Evolutionary conservation across 352 stramenopile species (phyloP).

Genomic region (Pythium folliculosum): DNA sequence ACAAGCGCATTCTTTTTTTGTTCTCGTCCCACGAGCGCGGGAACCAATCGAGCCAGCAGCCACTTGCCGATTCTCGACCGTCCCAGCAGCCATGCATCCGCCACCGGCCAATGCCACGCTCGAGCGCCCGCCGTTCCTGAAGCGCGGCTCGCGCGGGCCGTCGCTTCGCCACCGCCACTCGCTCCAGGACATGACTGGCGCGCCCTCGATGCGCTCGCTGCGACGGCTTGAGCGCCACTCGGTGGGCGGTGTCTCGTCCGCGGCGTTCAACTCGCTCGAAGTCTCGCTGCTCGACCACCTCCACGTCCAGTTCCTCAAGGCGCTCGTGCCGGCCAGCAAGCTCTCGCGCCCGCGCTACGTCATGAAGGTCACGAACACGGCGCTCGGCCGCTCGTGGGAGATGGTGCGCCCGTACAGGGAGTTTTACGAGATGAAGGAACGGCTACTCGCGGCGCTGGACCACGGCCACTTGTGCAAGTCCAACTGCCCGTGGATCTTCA

Average conservation of each 20-base stretch:
- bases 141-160: not conserved
- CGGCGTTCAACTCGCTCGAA: constrained; percentile 47
- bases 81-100: not conserved
- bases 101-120: not conserved
- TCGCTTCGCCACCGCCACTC: constrained; percentile 25
- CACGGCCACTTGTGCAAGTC: constrained; percentile 81
- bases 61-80: not conserved
- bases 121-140: constrained; percentile 12
- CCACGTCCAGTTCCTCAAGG: constrained; percentile 82
- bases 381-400: constrained; percentile 73
- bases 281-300: constrained; percentile 73
- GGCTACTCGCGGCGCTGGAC: constrained; percentile 52
- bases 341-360: constrained; percentile 69
- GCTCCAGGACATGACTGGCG: constrained; percentile 8
- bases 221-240: constrained; percentile 59
- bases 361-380: constrained; percentile 75
- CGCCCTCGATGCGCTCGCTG: constrained; percentile 11
- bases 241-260: constrained; percentile 18
- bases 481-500: constrained; percentile 86
- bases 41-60: not conserved
- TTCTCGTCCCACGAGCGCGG: not conserved
- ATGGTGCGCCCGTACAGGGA: constrained; percentile 79
- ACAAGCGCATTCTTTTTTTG: not conserved
- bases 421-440: constrained; percentile 80
- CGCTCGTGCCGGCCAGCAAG: constrained; percentile 72